Base-by-base conservation (phyloP, 257 asterid species). In the Solanum chaucha region DNA sequence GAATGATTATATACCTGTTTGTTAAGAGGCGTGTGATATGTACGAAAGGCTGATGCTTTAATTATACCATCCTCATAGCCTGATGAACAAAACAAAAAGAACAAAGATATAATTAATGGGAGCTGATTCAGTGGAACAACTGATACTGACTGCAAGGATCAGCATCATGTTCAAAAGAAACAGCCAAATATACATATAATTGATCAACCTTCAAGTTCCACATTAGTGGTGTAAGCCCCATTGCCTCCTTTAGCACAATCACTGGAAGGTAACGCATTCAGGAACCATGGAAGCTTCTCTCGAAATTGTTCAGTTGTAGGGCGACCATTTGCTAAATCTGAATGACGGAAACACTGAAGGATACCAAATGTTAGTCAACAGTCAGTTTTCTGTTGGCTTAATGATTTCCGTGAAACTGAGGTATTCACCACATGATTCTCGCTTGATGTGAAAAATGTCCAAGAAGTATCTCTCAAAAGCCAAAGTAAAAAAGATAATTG, bases 211-310 rank as follows among this genome's bases (percentile, higher is more conserved):
- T 88, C 82, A 90, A 97, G 96, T 83, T 97, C 98, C 88, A 97
- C 98, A 86, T 88, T 95, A 92, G 89, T 92, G 24, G 96, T 91
- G 89, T 95, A 97, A 68, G 99, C 99, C 88, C 99, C 99, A 71
- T 93, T 95, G 88, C 99, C 99, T 67, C 97, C 99, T 92, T 97
- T 97, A 11, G 99, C 98, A 90, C 99, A 97, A 88, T 97, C 98
- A 88, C 94, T 94, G 82, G 99, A 97, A 82, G 99, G 99, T 87
- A 95, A 93, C 68, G 99, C 98, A 89, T 87, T 91, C 85, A 97
- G 96, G 90, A 97, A 97, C 99, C 99, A 97, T 0, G 99, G 99
- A 84, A 97, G 97, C 90, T 94, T 97, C 74, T 95, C 98, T 90
- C 82, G 88, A 91, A 97, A 97, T 87, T 97, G 99, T 86, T 90